These are phyloP conservation scores for Wickerhamiella siamensis DNA, from an alignment of 805 yeast genomes.

Conservation along the genomic window DNA sequence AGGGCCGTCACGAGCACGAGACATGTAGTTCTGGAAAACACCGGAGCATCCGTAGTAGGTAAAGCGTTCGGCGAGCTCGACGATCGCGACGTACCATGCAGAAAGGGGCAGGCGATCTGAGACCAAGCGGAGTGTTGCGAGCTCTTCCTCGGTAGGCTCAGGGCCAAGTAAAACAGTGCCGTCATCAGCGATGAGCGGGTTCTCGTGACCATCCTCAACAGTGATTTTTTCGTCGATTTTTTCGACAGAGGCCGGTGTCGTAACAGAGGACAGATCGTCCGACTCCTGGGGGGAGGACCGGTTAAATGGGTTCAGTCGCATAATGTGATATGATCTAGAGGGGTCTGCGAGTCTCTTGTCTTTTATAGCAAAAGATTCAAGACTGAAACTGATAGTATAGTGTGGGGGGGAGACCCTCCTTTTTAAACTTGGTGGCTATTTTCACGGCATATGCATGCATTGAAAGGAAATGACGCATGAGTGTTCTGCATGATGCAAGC, in stretches of 20 bases:
- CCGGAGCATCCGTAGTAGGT: constrained; percentile 67
- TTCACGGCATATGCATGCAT: too few relatives aligned
- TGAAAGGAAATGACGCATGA: too few relatives aligned
- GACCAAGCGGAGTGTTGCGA: constrained; percentile 38
- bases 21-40: constrained; percentile 70
- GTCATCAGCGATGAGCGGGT: neutral
- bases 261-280: neutral
- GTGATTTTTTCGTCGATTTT: neutral
- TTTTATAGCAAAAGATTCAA: too few relatives aligned
- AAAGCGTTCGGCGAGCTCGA: constrained; percentile 71
- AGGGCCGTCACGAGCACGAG: constrained; percentile 29
- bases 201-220: neutral
- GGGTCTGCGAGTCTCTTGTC: too few relatives aligned
- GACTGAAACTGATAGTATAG: too few relatives aligned
- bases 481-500: too few relatives aligned
- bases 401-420: too few relatives aligned
- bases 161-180: constrained; percentile 4
- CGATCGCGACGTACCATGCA: constrained; percentile 52
- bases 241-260: neutral
- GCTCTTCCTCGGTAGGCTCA: constrained; percentile 39
- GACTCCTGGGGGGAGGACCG: neutral
- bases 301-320: neutral
- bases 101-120: constrained; percentile 37
- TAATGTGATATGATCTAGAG: neutral
- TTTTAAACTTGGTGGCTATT: too few relatives aligned